These are phyloP conservation scores for Steccherinum ochraceum DNA, from an alignment of 768 basidiomycete species.

Conservation along the genomic window DNA sequence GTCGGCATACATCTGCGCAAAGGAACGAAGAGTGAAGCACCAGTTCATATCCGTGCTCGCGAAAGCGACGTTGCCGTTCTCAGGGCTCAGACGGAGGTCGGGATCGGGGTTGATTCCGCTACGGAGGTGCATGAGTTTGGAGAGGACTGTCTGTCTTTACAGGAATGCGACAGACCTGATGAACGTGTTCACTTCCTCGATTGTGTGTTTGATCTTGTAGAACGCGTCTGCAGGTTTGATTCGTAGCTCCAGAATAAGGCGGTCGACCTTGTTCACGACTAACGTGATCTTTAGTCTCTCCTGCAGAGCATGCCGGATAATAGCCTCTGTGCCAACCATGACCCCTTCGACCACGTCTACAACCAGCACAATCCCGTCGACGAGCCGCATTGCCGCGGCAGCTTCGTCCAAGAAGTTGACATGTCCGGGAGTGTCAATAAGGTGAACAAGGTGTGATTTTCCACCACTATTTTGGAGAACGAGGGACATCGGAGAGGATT, in stretches of 20 bases:
- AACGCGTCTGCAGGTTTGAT: conserved; percentile 95
- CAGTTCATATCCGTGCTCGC: conserved; percentile 96
- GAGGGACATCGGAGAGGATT: conserved; percentile 95
- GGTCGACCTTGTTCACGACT: conserved; percentile 96
- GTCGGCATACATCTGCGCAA: conserved; percentile 94
- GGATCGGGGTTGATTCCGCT: conserved; percentile 87
- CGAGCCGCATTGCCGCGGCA: conserved; percentile 77
- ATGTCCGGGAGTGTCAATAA: conserved; percentile 97
- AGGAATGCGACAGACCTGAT: conserved; percentile 56
- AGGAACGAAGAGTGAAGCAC: conserved; percentile 93
- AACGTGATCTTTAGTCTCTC: conserved; percentile 87
- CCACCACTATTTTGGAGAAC: conserved; percentile 78
- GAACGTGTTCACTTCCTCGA: conserved; percentile 96
- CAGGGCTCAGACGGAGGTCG: conserved; percentile 83
- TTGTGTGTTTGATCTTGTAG: conserved; percentile 98
- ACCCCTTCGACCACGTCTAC: conserved; percentile 99
- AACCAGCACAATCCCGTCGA: conserved; percentile 87
- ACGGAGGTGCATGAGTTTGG: neutral
- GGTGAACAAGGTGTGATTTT: conserved; percentile 89
- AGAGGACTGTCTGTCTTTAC: neutral
- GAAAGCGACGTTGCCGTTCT: conserved; percentile 94
- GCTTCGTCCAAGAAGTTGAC: conserved; percentile 99
- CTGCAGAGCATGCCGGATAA: conserved; percentile 85
- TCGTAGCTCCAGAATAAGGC: conserved; percentile 92
- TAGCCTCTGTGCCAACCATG: conserved; percentile 88